A percentile compares a stretch with the other conserved stretches of the same genome.
phyloP scores from a whole-genome alignment of 331 rosid species.

The Telfairia occidentalis region DNA sequence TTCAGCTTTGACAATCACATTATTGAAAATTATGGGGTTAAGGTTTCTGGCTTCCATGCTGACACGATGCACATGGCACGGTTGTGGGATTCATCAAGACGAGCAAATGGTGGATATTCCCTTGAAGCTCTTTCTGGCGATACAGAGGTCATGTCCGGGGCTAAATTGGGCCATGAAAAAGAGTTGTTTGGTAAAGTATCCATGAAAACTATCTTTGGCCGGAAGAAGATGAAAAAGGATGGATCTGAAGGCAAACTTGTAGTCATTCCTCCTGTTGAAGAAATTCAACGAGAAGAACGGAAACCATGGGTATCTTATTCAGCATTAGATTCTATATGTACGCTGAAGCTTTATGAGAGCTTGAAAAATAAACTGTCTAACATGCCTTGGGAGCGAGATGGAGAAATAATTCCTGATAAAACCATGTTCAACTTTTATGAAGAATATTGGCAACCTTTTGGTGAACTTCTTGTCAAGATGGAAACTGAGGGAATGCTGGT shows the following conservation, averaged over 20 bases:
- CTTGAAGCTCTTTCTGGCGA: slow-evolving; percentile 83
- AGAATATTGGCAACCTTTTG: slow-evolving; percentile 84
- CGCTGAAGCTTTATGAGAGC: slow-evolving; percentile 74
- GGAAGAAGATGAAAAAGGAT: slow-evolving; percentile 68
- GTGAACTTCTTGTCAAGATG: slow-evolving; percentile 76
- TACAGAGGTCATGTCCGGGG: slow-evolving; percentile 56
- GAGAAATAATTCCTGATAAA: slow-evolving; percentile 27
- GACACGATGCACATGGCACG: slow-evolving; percentile 99
- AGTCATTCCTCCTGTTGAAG: slow-evolving; percentile 69
- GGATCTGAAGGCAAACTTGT: slow-evolving; percentile 68
- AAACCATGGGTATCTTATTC: slow-evolving; percentile 85
- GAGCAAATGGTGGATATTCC: slow-evolving; percentile 71
- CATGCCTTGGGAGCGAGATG: slow-evolving; percentile 53
- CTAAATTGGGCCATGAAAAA: slow-evolving; percentile 28
- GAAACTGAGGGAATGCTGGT: slow-evolving; percentile 96
- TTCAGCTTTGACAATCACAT: slow-evolving; percentile 90
- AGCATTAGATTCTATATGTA: slow-evolving; percentile 79
- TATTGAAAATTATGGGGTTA: slow-evolving; percentile 79
- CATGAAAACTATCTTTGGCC: slow-evolving; percentile 82
- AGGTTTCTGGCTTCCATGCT: slow-evolving; percentile 88
- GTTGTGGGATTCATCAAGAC: slow-evolving; percentile 92
- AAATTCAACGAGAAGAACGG: slow-evolving; percentile 68
- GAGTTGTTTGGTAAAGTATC: slow-evolving; percentile 79
- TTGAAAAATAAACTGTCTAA: slow-evolving; percentile 40
- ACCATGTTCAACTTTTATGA: slow-evolving; percentile 75